These are phyloP conservation scores for Ogataea nakhonphanomensis DNA, from an alignment of 805 yeast species.

Conservation along the genomic window DNA sequence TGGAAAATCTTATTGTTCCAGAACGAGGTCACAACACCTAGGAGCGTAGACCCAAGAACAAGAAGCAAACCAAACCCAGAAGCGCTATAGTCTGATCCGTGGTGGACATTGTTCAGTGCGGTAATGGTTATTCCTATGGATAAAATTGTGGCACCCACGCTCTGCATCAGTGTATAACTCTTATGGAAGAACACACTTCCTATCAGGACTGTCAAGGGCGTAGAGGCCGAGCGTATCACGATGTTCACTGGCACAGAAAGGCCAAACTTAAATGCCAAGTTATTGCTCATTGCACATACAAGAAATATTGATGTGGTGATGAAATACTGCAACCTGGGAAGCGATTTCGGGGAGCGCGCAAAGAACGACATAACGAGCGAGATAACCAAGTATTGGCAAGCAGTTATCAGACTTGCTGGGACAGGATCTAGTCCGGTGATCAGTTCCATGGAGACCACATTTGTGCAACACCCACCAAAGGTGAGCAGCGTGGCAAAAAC, in stretches of 20 bases:
- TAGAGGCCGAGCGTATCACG: constrained; percentile 60
- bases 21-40: constrained; percentile 57
- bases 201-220: constrained; percentile 56
- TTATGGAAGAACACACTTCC: constrained; percentile 48
- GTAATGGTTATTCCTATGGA: constrained; percentile 53
- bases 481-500: constrained; percentile 31
- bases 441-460: constrained; percentile 60
- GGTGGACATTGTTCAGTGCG: constrained; percentile 23
- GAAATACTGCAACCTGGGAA: constrained; percentile 44
- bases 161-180: constrained; percentile 43
- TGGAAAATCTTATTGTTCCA: constrained; percentile 49
- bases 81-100: neutral
- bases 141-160: constrained; percentile 47
- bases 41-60: constrained; percentile 44
- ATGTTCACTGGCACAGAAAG: constrained; percentile 67
- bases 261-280: constrained; percentile 52
- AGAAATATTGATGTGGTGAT: constrained; percentile 50
- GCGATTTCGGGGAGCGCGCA: constrained; percentile 22
- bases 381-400: constrained; percentile 53
- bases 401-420: constrained; percentile 53
- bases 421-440: constrained; percentile 38
- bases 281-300: constrained; percentile 50
- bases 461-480: constrained; percentile 73
- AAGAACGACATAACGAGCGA: constrained; percentile 40
- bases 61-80: constrained; percentile 37